Evolutionary conservation across 2,329 filamentous ascomycete genomes (phyloP), one percentile per base, ranked within the genome.

Genomic region (Rhytidhysteron rufulum): DNA sequence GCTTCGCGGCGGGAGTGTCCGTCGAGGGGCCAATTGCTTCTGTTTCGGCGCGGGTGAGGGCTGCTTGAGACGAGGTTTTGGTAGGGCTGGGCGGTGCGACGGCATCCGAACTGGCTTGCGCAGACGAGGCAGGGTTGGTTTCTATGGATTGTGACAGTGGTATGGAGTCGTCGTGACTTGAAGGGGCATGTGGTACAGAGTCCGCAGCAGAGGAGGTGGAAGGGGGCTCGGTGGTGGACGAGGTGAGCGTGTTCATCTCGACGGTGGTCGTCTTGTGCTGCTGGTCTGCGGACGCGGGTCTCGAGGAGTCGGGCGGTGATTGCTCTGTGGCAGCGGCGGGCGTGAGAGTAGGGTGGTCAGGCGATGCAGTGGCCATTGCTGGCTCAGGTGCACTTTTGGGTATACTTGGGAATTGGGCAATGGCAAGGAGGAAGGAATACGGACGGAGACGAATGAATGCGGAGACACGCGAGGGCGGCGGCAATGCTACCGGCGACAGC

Each of bases 21-120:
- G 68, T 68, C 7, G 69, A 70, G 15, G 70, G 69, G n/a, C 69
- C 70, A 40, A 73, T 69, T 35, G 68, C 68, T 55, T 71, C 69
- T 18, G 66, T 67, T 46, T 71, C 65, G 41, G 55, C 55, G 41
- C 67, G 62, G 34, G 50, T 60, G 32, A 67, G 52, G 36, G 57
- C 42, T 37, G 53, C 44, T 37, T 57, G 59, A 34, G 55, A 44
- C 5, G 54, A 37, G 16, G 47, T 47, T 39, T 55, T 57, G 15
- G 51, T 36, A 24, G 37, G 9, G 20, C 7, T 35, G 15, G 47
- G 24, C 5, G 57, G 31, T 16, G 36, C 43, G 15, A 53, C 41
- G 3, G 53, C 34, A 17, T 42, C 40, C n/a, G 33, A 42, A 8
- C 37, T 13, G 8, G 49, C 34, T 25, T 45, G 46, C 36, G 45